Conservation (phyloP, 31 red algal species). For the Asparagopsis taxiformis region DNA sequence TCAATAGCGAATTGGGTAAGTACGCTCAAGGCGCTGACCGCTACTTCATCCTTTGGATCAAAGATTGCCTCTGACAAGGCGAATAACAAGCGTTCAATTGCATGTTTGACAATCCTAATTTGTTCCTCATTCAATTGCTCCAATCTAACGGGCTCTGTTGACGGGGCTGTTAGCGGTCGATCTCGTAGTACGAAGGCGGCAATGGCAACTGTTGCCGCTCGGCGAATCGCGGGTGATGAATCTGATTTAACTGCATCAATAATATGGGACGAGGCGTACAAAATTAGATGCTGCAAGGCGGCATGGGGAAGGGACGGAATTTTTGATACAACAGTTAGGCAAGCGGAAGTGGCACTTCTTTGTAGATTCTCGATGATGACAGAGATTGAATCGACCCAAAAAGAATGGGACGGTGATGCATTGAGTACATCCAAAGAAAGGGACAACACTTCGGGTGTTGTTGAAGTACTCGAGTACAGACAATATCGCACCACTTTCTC, state of each 20-base stretch:
- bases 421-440: slow-evolving; percentile 39
- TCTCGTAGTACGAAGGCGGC: slow-evolving; percentile 28
- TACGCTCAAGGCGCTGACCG: slow-evolving; percentile 24
- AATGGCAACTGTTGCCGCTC: slow-evolving; percentile 16
- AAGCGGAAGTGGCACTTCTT: slow-evolving; percentile 5
- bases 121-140: slow-evolving; percentile 30
- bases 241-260: slow-evolving; percentile 6
- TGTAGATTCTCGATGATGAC: slow-evolving; percentile 47
- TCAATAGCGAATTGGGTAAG: slow-evolving; percentile 41
- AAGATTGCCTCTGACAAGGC: slow-evolving; percentile 54
- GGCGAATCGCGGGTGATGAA: slow-evolving; percentile 16
- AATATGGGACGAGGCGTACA: slow-evolving; percentile 40
- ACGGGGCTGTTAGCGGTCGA: slow-evolving; percentile 45
- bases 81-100: slow-evolving; percentile 47
- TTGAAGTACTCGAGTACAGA: slow-evolving; percentile 25
- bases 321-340: slow-evolving; percentile 32
- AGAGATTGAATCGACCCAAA: slow-evolving; percentile 54
- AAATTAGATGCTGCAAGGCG: slow-evolving; percentile 44
- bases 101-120: slow-evolving; percentile 8
- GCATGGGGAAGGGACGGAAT: slow-evolving; percentile 53
- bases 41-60: slow-evolving; percentile 42
- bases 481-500: slow-evolving; percentile 50
- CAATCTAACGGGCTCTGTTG: slow-evolving; percentile 35
- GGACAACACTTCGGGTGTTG: slow-evolving; percentile 37
- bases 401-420: slow-evolving; percentile 30